A percentile compares a stretch with the other conserved stretches of the same genome.
Conservation (phyloP, 164 flowering plant genomes). For the Warburgia ugandensis region DNA sequence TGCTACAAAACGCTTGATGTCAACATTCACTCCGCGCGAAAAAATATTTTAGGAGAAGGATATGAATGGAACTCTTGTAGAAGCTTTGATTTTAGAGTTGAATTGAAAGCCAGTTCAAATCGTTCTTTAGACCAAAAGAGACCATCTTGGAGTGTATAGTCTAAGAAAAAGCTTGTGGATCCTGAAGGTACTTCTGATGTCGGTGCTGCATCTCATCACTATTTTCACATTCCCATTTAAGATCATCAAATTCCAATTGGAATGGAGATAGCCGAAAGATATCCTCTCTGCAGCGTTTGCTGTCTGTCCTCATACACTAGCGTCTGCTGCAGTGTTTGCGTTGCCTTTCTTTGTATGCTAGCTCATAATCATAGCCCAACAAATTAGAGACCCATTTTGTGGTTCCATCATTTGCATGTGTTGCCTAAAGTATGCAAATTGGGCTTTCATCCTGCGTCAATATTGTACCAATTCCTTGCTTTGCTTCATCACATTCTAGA, state of each 20-base stretch:
- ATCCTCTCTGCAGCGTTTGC: background rate
- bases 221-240: too few species aligned
- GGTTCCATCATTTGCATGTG: too few species aligned
- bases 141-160: background rate
- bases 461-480: background rate
- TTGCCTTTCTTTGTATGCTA: background rate
- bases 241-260: background rate
- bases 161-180: background rate
- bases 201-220: background rate
- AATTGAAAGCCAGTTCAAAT: background rate
- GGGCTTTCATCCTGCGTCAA: background rate
- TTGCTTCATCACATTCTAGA: background rate
- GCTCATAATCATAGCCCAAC: background rate
- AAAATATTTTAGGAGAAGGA: too few species aligned
- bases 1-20: too few species aligned
- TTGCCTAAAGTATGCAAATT: background rate
- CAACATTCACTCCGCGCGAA: too few species aligned
- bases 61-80: background rate
- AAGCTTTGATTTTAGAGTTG: background rate
- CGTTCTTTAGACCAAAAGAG: background rate
- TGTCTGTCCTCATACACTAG: background rate
- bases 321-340: background rate
- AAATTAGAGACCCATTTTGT: background rate
- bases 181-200: too few species aligned
- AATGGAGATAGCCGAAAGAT: background rate